Conservation (phyloP, 345 rosid species). For the Eucalyptus erythrocorys region DNA sequence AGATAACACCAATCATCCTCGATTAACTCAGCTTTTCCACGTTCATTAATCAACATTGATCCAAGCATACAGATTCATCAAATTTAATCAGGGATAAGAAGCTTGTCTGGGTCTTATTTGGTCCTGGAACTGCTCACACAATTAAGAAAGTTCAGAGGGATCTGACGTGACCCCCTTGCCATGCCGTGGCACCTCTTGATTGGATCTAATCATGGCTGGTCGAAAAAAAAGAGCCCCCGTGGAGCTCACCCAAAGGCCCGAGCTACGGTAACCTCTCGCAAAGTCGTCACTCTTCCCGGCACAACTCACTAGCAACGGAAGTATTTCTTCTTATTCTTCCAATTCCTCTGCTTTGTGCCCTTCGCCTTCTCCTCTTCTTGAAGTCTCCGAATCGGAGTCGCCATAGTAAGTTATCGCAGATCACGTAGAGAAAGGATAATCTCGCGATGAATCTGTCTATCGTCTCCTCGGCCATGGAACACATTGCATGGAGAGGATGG, state of each 20-base stretch:
- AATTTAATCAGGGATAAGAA: not conserved
- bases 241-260: constrained; percentile 13
- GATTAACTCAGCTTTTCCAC: not conserved
- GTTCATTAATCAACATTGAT: not conserved
- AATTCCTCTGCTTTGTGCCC: not conserved
- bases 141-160: not conserved
- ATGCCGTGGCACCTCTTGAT: constrained; percentile 6
- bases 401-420: too few species aligned
- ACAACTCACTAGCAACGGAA: too few species aligned
- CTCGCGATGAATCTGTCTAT: too few species aligned
- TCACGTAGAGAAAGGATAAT: too few species aligned
- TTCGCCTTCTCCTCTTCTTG: not conserved
- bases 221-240: constrained; percentile 11
- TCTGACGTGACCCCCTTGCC: constrained; percentile 13
- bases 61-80: not conserved
- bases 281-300: too few species aligned
- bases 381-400: not conserved
- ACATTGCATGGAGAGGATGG: too few species aligned
- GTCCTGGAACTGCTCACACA: too few species aligned
- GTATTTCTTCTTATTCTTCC: too few species aligned
- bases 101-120: not conserved
- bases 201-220: not conserved
- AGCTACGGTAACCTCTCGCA: constrained; percentile 15
- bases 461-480: too few species aligned
- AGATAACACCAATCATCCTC: not conserved